Evolutionary conservation across 495 filamentous ascomycete species (phyloP).

Genomic region (Lepraria neglecta): DNA sequence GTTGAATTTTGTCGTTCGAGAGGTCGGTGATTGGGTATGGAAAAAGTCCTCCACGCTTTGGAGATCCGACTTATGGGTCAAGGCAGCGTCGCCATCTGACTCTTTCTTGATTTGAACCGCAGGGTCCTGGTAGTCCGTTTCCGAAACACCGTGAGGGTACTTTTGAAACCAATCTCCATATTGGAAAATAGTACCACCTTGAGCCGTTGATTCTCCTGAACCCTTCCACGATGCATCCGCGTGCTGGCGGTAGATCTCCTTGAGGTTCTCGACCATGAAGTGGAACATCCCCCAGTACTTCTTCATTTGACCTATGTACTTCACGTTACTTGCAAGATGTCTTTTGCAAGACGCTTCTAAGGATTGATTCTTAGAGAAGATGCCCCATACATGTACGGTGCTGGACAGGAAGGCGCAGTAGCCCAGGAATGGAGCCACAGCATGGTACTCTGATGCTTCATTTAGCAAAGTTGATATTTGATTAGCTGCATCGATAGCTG

Average conservation of each 20-base stretch:
- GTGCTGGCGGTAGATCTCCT: conserved; percentile 80
- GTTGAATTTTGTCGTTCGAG: conserved; percentile 42
- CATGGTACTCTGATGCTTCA: conserved; percentile 68
- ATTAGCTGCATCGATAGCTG: conserved; percentile 82
- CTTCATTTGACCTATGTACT: conserved; percentile 90
- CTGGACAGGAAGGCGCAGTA: conserved; percentile 92
- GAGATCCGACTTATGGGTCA: conserved; percentile 79
- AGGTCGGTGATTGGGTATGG: conserved; percentile 65
- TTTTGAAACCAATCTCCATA: conserved; percentile 98
- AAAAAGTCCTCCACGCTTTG: conserved; percentile 97
- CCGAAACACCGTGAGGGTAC: conserved; percentile 86
- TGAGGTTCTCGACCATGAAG: conserved; percentile 88
- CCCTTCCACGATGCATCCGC: conserved; percentile 59
- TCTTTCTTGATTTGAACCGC: conserved; percentile 60
- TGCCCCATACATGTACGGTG: conserved; percentile 85
- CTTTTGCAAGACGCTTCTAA: conserved; percentile 74
- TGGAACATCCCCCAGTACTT: conserved; percentile 98
- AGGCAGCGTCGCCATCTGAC: conserved; percentile 68
- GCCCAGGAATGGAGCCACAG: conserved; percentile 86
- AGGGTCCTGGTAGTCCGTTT: conserved; percentile 75
- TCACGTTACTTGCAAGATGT: conserved; percentile 82
- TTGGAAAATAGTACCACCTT: conserved; percentile 71
- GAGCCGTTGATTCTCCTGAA: conserved; percentile 40
- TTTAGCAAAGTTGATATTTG: conserved; percentile 78
- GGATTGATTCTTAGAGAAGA: conserved; percentile 73